These are phyloP conservation scores for Periconia digitata DNA, from an alignment of 2,329 filamentous ascomycete species.

Conservation along the genomic window DNA sequence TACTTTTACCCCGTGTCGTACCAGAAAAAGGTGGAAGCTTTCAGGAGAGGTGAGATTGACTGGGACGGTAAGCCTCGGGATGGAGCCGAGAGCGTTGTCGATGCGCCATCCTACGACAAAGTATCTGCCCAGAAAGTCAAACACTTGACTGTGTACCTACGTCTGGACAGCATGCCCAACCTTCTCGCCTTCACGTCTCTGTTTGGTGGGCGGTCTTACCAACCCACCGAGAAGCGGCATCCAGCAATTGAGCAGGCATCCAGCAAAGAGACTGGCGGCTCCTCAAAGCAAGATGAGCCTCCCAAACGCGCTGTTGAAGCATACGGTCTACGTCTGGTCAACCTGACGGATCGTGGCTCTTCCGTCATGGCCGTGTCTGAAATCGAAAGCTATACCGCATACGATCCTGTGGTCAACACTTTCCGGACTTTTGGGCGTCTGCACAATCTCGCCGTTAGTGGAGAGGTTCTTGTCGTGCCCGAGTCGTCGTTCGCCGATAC, in stretches of 20 bases:
- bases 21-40: constrained; percentile 70
- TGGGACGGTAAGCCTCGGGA: constrained; percentile 66
- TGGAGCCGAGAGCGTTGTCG: constrained; percentile 41
- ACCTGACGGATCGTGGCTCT: constrained; percentile 88
- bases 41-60: constrained; percentile 85
- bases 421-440: constrained; percentile 87
- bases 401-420: constrained; percentile 84
- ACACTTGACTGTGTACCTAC: constrained; percentile 76
- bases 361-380: constrained; percentile 94
- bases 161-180: constrained; percentile 80
- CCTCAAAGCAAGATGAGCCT: constrained; percentile 13
- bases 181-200: constrained; percentile 81
- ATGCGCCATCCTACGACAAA: constrained; percentile 53
- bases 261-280: constrained; percentile 26
- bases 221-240: constrained; percentile 42
- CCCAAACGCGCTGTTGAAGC: constrained; percentile 63
- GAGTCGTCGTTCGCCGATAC: constrained; percentile 78
- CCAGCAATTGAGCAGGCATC: constrained; percentile 33
- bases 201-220: constrained; percentile 60
- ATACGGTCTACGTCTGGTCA: constrained; percentile 81
- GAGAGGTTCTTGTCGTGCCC: constrained; percentile 77
- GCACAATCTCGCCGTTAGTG: constrained; percentile 79
- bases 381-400: constrained; percentile 64
- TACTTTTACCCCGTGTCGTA: constrained; percentile 77
- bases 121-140: constrained; percentile 56